Base-by-base conservation (phyloP, 208 protist genomes). In the Balamuthia mandrillaris region DNA sequence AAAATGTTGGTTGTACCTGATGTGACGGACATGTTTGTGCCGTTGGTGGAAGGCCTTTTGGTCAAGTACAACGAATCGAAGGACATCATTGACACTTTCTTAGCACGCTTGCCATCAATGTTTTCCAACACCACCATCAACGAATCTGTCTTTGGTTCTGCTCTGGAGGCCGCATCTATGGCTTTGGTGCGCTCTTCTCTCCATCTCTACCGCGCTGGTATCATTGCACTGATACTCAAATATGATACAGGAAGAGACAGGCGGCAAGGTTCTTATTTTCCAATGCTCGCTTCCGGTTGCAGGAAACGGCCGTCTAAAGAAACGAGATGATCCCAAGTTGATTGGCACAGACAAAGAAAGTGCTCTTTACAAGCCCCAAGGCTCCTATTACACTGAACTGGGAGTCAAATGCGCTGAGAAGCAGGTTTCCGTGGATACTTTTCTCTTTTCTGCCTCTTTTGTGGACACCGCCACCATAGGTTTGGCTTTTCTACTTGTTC, bases 361-460 rank as follows among this genome's bases (percentile, higher is more conserved):
- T 0, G 21, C 45, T 24, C 74, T 95, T 14, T 86, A 95, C 33
- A 33, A 91, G 39, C 91, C 92, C 0, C 94, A 91, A 7, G 95
- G 83, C 70, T 94, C 97, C 70, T 98, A 96, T 91, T 98, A 98
- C 91, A 98, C 98, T 88, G 92, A 96, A 61, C 91, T 96, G 10
- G 97, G 96, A 0, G 85, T 98, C 37, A 94, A 91, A 9, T 98
- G 95, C 86, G 94, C 93, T 0, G 90, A 92, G 42, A 92, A 93
- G 68, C 95, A 95, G 77, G 92, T 98, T 49, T 96, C 94, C 51
- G 89, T 98, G 31, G 97, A 99, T 86, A 9, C 93, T 0, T 92
- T 98, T 58, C 70, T 96, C 66, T 95, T 94, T 47, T 87, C 90
- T n/a, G 95, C 97, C 56, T 68, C 94, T 16, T 96, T 98, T 82